Conservation (phyloP, 768 basidiomycete species). For the Auriculariales sp. region DNA sequence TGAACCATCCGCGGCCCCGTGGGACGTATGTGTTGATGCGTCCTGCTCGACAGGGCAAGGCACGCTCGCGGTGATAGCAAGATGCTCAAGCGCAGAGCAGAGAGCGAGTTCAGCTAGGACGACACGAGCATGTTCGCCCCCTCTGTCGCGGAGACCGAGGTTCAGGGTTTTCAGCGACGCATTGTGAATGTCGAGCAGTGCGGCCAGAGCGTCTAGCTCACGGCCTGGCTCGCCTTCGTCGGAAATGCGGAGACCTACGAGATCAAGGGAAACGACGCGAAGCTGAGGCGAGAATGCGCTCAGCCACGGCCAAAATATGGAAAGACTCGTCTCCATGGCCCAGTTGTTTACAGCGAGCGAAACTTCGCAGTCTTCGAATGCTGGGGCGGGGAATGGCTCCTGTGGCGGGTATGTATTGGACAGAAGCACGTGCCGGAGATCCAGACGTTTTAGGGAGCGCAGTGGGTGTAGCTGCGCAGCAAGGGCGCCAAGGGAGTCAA, state of each 20-base stretch:
- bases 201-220: no score
- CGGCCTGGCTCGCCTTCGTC: no score
- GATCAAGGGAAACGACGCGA: neutral
- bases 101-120: neutral
- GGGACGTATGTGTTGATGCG: no score
- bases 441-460: neutral
- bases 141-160: neutral
- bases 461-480: neutral
- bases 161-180: neutral
- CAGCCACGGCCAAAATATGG: neutral
- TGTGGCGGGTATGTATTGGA: neutral
- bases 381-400: neutral
- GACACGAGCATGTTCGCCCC: neutral
- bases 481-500: neutral
- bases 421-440: neutral
- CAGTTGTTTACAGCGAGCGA: neutral
- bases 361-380: neutral
- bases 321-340: neutral
- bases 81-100: neutral
- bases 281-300: neutral
- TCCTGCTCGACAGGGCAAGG: no score
- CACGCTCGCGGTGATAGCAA: neutral
- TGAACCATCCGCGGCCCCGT: no score
- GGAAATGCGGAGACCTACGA: neutral
- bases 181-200: neutral